Evolutionary conservation across 1,139 yeast genomes (phyloP), one percentile per base, ranked within the genome.

Genomic region (Candida glucosophila): DNA sequence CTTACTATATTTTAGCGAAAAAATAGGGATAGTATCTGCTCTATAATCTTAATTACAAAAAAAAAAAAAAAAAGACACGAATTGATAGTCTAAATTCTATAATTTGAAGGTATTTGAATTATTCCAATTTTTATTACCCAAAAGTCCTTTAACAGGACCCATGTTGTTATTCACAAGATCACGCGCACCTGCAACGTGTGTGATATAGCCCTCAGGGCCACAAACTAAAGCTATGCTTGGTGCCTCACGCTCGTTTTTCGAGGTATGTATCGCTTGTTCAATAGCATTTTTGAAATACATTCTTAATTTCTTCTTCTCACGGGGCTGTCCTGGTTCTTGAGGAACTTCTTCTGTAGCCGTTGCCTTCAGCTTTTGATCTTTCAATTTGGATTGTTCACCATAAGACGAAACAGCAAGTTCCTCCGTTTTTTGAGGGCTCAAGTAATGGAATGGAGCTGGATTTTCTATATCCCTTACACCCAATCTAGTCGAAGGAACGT

Each of bases 191-290:
- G 92, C 73, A n/a, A 88, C 67, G 30, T 67, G 66, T 1, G 63
- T 58, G 2, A 86, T 63, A 40, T 77, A 90, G 0, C 86, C 83
- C 24, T 83, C 93, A 0, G 98, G 97, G 0, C 98, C 98, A 55
- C 96, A 88, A 0, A 88, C 90, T n/a, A 80, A 40, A 0, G 85
- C 72, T 28, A 73, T 50, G 5, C 77, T 64, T 0, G 81, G 60
- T 3, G 54, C 51, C 10, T 43, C 31, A 29, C 63, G 64, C 3
- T 44, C 38, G 11, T 33, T 17, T 21, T 40, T 41, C 15, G 48
- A 34, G 2, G 65, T 56, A 6, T 36, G 58, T 9, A 48, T 44
- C 0, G 73, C 76, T 43, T 77, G 85, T 33, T 73, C 76, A 15
- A 76, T 48, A 2, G 79, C 77, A 26, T 59, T 52, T 4, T 44